phyloP scores from a whole-genome alignment of 345 rosid species.

The Melaleuca quinquenervia region DNA sequence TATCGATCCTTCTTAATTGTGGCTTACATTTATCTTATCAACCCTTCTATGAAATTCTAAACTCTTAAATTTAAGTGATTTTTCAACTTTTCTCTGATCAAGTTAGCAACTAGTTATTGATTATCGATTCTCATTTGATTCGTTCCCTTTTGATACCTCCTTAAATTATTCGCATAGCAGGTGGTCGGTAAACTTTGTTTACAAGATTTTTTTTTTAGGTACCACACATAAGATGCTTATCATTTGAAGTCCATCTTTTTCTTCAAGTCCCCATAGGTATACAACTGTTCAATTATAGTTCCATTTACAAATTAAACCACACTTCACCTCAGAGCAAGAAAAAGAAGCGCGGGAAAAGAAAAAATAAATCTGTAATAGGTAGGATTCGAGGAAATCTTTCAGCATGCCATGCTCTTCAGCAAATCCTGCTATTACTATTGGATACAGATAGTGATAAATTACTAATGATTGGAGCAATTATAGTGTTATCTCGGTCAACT shows the following conservation, averaged over 20 bases:
- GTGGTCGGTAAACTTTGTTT: background rate
- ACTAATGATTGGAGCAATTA: background rate
- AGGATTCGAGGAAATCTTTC: background rate
- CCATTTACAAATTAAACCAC: background rate
- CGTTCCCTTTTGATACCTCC: background rate
- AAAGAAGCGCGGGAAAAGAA: background rate
- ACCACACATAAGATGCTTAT: background rate
- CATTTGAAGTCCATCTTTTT: background rate
- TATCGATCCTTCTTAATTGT: too few relatives aligned
- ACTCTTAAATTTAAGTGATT: too few relatives aligned
- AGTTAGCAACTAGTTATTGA: background rate
- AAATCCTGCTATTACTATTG: background rate
- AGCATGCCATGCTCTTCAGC: background rate
- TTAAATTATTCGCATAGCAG: too few relatives aligned
- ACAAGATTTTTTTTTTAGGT: rapidly evolving
- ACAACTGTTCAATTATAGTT: background rate
- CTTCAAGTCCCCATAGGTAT: background rate
- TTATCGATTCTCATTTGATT: background rate
- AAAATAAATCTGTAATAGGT: background rate
- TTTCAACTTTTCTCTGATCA: background rate
- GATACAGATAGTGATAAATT: background rate
- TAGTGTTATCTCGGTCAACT: background rate
- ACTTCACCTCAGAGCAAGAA: background rate
- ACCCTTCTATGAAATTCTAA: too few relatives aligned
- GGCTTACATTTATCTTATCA: too few relatives aligned